Conservation (phyloP, 306 rosid species). For the Vicia sativa region DNA sequence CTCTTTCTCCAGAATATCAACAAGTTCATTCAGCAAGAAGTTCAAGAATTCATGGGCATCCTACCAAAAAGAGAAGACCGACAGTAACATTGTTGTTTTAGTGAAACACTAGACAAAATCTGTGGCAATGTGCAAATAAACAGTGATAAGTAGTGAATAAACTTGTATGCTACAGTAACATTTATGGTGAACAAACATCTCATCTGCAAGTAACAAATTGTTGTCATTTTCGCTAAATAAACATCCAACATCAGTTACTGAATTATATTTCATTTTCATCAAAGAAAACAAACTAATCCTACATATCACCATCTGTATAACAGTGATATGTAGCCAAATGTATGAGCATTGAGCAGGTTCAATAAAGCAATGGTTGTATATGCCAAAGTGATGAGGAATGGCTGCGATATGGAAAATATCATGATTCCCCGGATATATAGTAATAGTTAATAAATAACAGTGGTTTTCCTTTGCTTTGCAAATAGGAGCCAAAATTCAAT, state of each 20-base stretch:
- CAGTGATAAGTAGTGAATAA: constrained; percentile 18
- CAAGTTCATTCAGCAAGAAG: constrained; percentile 97
- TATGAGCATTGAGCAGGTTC: not conserved
- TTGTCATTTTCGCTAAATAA: not conserved
- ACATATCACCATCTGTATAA: constrained; percentile 7
- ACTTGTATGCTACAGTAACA: constrained; percentile 3
- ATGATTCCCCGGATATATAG: too few relatives aligned
- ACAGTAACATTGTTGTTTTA: constrained; percentile 33
- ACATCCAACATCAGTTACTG: not conserved
- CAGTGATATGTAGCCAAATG: constrained; percentile 21
- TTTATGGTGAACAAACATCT: constrained; percentile 7
- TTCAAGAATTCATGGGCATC: constrained; percentile 99
- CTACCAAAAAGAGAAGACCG: constrained; percentile 53
- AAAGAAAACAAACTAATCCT: not conserved
- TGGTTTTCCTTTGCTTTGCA: too few relatives aligned
- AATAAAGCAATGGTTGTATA: not conserved
- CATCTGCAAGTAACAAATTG: constrained; percentile 19
- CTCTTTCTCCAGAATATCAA: constrained; percentile 98
- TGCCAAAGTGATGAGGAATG: constrained; percentile 21
- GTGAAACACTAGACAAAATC: constrained; percentile 31
- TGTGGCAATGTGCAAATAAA: constrained; percentile 8
- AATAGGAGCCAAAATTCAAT: too few relatives aligned
- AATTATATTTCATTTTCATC: not conserved
- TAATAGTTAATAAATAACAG: too few relatives aligned
- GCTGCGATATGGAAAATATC: not conserved